Conservation (phyloP, 495 filamentous ascomycete species). For the Neurospora sp. region DNA sequence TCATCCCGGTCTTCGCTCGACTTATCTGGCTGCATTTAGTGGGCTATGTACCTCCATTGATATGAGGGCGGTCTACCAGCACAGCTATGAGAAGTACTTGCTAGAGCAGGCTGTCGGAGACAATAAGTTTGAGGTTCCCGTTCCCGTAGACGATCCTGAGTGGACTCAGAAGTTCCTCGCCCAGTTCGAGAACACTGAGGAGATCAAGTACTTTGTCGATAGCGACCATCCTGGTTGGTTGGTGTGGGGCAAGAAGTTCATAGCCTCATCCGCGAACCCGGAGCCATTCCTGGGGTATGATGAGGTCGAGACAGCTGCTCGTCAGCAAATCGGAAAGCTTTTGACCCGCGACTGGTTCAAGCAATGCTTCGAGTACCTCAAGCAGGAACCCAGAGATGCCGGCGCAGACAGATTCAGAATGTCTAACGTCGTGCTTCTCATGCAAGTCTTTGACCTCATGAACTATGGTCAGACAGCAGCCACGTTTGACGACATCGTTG, state of each 20-base stretch:
- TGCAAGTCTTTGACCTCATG: conserved; percentile 82
- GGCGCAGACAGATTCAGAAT: conserved; percentile 80
- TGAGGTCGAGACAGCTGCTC: conserved; percentile 62
- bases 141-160: conserved; percentile 57
- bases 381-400: conserved; percentile 89
- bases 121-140: conserved; percentile 64
- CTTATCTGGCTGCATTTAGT: conserved; percentile 72
- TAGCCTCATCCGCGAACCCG: conserved; percentile 61
- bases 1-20: conserved; percentile 73
- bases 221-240: conserved; percentile 92
- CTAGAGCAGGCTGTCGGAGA: conserved; percentile 62
- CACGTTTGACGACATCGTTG: conserved; percentile 80
- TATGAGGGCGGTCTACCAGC: conserved; percentile 72
- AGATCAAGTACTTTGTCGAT: conserved; percentile 78
- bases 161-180: conserved; percentile 72
- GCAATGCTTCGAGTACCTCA: conserved; percentile 82
- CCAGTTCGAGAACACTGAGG: conserved; percentile 66
- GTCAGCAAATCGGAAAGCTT: conserved; percentile 70
- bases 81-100: conserved; percentile 79
- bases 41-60: conserved; percentile 75
- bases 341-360: conserved; percentile 79
- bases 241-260: conserved; percentile 84
- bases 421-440: conserved; percentile 72
- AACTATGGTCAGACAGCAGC: conserved; percentile 61
- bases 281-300: conserved; percentile 69